Base-by-base conservation (phyloP, 2,329 filamentous ascomycete genomes). In the Colletotrichum caudatum region DNA sequence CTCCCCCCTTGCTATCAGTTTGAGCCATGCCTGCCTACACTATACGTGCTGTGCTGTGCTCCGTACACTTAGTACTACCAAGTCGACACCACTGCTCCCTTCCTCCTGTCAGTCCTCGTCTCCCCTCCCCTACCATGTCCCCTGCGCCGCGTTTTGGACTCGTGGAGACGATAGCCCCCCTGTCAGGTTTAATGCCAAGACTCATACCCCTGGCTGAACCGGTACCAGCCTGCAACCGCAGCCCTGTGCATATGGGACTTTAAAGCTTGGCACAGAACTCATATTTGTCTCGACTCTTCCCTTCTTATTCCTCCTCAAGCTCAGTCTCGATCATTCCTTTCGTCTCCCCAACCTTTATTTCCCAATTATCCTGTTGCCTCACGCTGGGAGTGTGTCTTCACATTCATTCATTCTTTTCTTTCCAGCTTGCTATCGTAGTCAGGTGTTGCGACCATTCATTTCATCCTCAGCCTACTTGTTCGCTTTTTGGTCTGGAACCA, bases 341-440 rank as follows among this genome's bases (percentile, higher is more conserved):
- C 76, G 64, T 64, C 64, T 71, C 77, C 74, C 71, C 65, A 74
- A 53, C 67, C 71, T 65, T 66, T 65, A 64, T 73, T 73, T 74
- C 75, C 74, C 74, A 72, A 72, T 76, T 72, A 75, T 74, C 70
- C 67, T 71, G 62, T 75, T 70, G 80, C 77, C 80, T 81, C 76
- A 81, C 80, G 84, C 82, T 84, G 84, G 82, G 85, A 83, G 82
- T 86, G 81, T 85, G 79, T 81, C 78, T 85, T 84, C 83, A 83
- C 84, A 83, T 86, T 85, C 84, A 81, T 84, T 82, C 78, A 81
- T 81, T 80, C 78, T 71, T 76, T 74, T 77, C 74, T 76, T 75
- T 77, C 78, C 78, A 77, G 76, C 80, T 80, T 78, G 75, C 77
- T 78, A 77, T 23, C 73, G 72, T 67, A 69, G 74, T 48, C 74